phyloP scores from a whole-genome alignment of 2,329 filamentous ascomycete genomes.

The Botrytis squamosa region DNA sequence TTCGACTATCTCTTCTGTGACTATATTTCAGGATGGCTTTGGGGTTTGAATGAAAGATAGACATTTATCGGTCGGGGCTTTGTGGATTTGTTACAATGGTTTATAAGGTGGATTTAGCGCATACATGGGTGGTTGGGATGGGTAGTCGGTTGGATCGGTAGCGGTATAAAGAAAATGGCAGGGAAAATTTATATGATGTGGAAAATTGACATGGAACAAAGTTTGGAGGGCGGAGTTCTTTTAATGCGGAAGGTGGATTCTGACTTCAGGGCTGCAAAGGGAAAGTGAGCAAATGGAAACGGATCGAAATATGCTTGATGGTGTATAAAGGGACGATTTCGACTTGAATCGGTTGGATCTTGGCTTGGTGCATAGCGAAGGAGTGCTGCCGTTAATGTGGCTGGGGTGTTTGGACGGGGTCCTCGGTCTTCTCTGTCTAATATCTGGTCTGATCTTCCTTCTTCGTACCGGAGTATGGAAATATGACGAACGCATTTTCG shows the following conservation, averaged over 20 bases:
- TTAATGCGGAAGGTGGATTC: constrained; percentile 40
- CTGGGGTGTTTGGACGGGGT: constrained; percentile 28
- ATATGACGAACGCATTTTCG: constrained; percentile 18
- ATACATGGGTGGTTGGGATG: constrained; percentile 27
- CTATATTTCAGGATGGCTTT: constrained; percentile 40
- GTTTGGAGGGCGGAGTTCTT: constrained; percentile 38
- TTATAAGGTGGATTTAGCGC: constrained; percentile 31
- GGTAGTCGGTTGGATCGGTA: constrained; percentile 28
- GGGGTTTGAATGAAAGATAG: constrained; percentile 38
- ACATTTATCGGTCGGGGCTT: constrained; percentile 34
- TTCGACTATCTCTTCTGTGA: constrained; percentile 35
- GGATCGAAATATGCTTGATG: constrained; percentile 24
- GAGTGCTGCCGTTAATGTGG: constrained; percentile 26
- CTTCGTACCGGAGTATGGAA: constrained; percentile 17
- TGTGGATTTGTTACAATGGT: constrained; percentile 35
- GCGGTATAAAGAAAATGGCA: constrained; percentile 38
- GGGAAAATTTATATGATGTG: constrained; percentile 34
- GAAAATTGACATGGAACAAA: constrained; percentile 30
- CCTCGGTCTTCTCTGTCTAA: constrained; percentile 22
- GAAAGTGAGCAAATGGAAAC: constrained; percentile 26
- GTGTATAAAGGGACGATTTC: constrained; percentile 23
- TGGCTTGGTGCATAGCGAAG: constrained; percentile 37
- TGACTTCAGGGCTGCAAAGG: constrained; percentile 27
- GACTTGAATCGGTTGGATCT: constrained; percentile 22
- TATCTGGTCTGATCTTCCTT: constrained; percentile 17